Base-by-base conservation (phyloP, 1,284 basidiomycete genomes). In the Grifola frondosa region DNA sequence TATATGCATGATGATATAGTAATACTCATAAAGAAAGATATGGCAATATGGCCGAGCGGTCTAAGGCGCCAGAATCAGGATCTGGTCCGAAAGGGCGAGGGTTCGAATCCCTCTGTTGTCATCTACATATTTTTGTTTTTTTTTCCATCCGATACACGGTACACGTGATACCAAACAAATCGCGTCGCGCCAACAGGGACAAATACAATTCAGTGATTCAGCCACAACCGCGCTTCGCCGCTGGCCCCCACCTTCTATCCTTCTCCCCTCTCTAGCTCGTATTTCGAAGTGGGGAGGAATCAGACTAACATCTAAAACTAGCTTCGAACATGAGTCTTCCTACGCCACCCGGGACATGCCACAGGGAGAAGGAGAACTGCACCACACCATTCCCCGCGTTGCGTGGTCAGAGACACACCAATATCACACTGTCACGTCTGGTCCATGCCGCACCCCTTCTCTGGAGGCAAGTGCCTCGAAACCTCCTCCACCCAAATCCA, bases 291-390 rank as follows among this genome's bases (percentile, higher is more conserved):
- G n/a, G n/a, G n/a, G n/a, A n/a, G n/a, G n/a, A n/a, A n/a, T n/a
- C n/a, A n/a, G n/a, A n/a, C n/a, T n/a, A n/a, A n/a, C n/a, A n/a
- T n/a, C n/a, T n/a, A n/a, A n/a, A n/a, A 33, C 42, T 16, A 28
- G 16, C 7, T 2, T 19, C 20, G 22, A 20, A 41, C 19, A 57
- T 55, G 54, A 60, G 57, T 31, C 74, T 86, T 22, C 75, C 71
- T 9, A 85, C 83, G 3, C 84, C 84, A n/a, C 84, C 84, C 2
- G 65, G 66, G 43, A 80, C 83, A 3, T 68, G 73, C 9, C 81
- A 82, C 48, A 68, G 75, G 42, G 70, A 73, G 58, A 81, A 80
- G 61, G 72, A 71, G 49, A 75, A 75, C 56, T 67, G 64, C 30
- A 46, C 65, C 21, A 55, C 53, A 5, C 50, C 26, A 56, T 56